phyloP scores from a whole-genome alignment of 495 filamentous ascomycete species.

The Articulospora tetracladia region DNA sequence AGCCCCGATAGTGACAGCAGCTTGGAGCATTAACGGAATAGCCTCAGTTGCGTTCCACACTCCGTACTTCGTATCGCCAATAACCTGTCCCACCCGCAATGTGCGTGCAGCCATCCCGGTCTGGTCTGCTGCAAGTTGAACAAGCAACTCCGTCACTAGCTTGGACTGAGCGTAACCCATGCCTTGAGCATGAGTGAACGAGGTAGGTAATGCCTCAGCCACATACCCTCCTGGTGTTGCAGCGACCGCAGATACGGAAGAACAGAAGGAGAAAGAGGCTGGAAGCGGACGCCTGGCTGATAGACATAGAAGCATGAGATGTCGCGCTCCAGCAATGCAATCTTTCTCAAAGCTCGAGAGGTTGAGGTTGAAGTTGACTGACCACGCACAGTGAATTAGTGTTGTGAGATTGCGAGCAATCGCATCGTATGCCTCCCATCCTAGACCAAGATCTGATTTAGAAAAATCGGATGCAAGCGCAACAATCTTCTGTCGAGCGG shows the following conservation, averaged over 20 bases:
- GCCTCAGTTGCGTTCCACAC: slow-evolving; percentile 61
- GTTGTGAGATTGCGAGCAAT: slow-evolving; percentile 37
- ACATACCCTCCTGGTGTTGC: slow-evolving; percentile 32
- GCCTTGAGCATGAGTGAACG: neutral
- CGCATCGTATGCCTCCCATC: slow-evolving; percentile 10
- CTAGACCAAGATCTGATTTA: slow-evolving; percentile 3
- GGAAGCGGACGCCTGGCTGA: neutral
- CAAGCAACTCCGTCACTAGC: slow-evolving; percentile 56
- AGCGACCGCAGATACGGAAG: slow-evolving; percentile 24
- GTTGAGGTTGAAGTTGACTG: slow-evolving; percentile 61
- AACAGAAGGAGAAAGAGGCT: slow-evolving; percentile 33
- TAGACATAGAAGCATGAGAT: slow-evolving; percentile 21
- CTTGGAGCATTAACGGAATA: slow-evolving; percentile 57
- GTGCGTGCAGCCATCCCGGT: slow-evolving; percentile 35
- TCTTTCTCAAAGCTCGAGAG: slow-evolving; percentile 49
- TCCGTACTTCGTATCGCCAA: slow-evolving; percentile 36
- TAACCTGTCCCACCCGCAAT: slow-evolving; percentile 56
- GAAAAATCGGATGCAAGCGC: slow-evolving; percentile 22
- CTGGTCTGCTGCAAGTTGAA: slow-evolving; percentile 31
- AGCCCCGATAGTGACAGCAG: slow-evolving; percentile 38
- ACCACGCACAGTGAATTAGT: slow-evolving; percentile 62
- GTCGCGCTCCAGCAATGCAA: slow-evolving; percentile 48
- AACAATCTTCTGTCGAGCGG: slow-evolving; percentile 24
- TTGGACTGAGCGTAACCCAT: slow-evolving; percentile 63
- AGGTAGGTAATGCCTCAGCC: slow-evolving; percentile 31